A percentile compares a stretch with the other conserved stretches of the same genome.
Evolutionary conservation across 2,329 filamentous ascomycete genomes (phyloP).

Genomic region (Phialophora expanda): DNA sequence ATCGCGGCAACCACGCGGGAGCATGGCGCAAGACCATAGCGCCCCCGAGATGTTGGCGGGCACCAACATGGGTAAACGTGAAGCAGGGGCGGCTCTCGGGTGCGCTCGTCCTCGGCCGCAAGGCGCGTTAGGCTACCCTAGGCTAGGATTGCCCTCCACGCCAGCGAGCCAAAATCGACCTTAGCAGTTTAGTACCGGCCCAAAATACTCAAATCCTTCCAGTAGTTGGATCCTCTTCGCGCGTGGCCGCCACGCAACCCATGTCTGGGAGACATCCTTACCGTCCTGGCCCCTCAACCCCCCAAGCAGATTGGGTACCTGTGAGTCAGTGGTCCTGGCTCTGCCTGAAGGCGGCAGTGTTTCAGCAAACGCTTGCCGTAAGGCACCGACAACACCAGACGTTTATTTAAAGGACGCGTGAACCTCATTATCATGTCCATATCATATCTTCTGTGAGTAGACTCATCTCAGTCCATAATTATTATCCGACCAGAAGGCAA

Average conservation of each 20-base stretch:
- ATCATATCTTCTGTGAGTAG: not conserved
- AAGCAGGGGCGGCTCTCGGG: not conserved
- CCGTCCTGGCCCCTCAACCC: not conserved
- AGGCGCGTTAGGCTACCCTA: slow-evolving; percentile 1
- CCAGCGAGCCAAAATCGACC: slow-evolving; percentile 1
- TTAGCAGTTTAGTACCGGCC: slow-evolving; percentile 1
- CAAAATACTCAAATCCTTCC: slow-evolving; percentile 7
- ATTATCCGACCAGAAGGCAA: not conserved
- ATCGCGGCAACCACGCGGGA: slow-evolving; percentile 13
- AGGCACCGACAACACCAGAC: not conserved
- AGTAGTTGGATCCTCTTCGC: slow-evolving; percentile 14
- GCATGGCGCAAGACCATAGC: slow-evolving; percentile 16
- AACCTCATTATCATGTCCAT: not conserved
- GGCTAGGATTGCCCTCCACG: not conserved
- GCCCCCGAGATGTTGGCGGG: slow-evolving; percentile 9
- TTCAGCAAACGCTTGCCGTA: not conserved
- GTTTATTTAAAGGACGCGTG: no score
- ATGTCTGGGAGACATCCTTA: not conserved
- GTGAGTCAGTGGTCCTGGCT: not conserved
- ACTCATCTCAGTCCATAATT: not conserved
- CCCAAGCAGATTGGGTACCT: slow-evolving; percentile 1
- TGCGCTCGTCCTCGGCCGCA: not conserved
- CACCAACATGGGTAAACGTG: not conserved
- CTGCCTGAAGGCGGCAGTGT: slow-evolving; percentile 2
- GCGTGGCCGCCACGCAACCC: slow-evolving; percentile 17